phyloP scores from a whole-genome alignment of 2,329 filamentous ascomycete genomes.

The Ophiostoma sp. region DNA sequence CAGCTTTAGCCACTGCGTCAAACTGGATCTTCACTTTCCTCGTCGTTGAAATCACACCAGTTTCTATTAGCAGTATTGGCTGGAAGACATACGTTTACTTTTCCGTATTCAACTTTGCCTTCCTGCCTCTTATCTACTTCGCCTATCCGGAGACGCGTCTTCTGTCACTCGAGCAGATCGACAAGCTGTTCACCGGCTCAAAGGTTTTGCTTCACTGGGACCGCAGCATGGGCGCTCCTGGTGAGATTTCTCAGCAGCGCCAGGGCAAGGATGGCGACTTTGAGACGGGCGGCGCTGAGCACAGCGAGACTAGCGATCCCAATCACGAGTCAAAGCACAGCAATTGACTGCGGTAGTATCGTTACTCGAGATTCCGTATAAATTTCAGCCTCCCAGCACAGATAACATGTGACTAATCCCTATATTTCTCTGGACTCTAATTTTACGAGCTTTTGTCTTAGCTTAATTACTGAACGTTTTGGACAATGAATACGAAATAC shows the following conservation, averaged over 20 bases:
- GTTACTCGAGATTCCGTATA: too few relatives aligned
- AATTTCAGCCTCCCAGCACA: too few relatives aligned
- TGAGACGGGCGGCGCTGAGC: not conserved
- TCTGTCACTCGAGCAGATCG: slow-evolving; percentile 22
- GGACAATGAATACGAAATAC: too few relatives aligned
- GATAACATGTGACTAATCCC: too few relatives aligned
- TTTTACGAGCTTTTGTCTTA: too few relatives aligned
- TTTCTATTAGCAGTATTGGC: slow-evolving; percentile 40
- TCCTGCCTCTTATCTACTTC: slow-evolving; percentile 44
- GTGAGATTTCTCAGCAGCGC: not conserved
- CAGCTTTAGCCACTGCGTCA: slow-evolving; percentile 16
- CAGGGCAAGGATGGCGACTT: not conserved
- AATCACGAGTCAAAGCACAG: not conserved
- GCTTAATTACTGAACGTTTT: too few relatives aligned
- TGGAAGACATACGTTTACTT: slow-evolving; percentile 52
- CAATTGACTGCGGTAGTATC: too few relatives aligned
- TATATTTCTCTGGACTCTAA: too few relatives aligned
- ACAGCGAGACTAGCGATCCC: not conserved
- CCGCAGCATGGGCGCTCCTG: slow-evolving; percentile 13
- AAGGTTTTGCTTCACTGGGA: slow-evolving; percentile 19
- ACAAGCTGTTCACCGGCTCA: slow-evolving; percentile 43
- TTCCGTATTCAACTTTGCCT: slow-evolving; percentile 43
- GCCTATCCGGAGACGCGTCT: slow-evolving; percentile 43
- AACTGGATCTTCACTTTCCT: slow-evolving; percentile 31
- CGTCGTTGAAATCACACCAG: slow-evolving; percentile 36